Evolutionary conservation across 1,284 basidiomycete genomes (phyloP), one percentile per base, ranked within the genome.

Genomic region (Hemileccinum hortonii): DNA sequence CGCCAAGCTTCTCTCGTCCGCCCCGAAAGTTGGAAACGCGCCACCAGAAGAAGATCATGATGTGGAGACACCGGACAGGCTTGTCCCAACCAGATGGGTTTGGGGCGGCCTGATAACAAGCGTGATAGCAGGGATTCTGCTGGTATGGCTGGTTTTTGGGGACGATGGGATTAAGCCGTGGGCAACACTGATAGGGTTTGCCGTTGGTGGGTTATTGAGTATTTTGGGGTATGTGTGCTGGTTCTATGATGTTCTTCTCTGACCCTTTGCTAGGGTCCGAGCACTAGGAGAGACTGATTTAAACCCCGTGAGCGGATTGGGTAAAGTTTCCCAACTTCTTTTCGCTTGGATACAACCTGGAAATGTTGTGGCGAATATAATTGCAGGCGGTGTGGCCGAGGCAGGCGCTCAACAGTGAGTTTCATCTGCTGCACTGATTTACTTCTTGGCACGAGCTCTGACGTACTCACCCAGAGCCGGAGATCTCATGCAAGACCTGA

Each of bases 401-500:
- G 95, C 95, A 26, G 95, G 95, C 16, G 95, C 95, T 22, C 91
- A 92, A 73, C 94, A 97, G 85, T 92, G 64, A 61, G 86, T 74
- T 36, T 38, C 32, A 26, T 44, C n/a, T 35, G 1, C 46, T 37
- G 1, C 46, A 9, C 4, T 33, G 36, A 29, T 21, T 18, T 37
- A 15, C 7, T 24, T 11, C 16, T 26, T 21, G n/a, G 33, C 6
- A 14, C 50, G 18, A 36, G 12, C 11, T 46, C 16, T 51, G 43
- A 57, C 44, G 32, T 37, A 32, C 32, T 47, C 18, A 40, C 44
- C 16, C 60, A 93, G 91, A 69, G 94, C 95, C 9, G 96, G 95
- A 16, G 95, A 98, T 69, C 82, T 98, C 18, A 98, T 98, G 94
- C 95, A 98, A 75, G 96, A 98, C 70, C 78, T 98, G 59, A 98